These are phyloP conservation scores for Colletotrichum sansevieriae DNA, from an alignment of 2,329 filamentous ascomycete species.

Conservation along the genomic window DNA sequence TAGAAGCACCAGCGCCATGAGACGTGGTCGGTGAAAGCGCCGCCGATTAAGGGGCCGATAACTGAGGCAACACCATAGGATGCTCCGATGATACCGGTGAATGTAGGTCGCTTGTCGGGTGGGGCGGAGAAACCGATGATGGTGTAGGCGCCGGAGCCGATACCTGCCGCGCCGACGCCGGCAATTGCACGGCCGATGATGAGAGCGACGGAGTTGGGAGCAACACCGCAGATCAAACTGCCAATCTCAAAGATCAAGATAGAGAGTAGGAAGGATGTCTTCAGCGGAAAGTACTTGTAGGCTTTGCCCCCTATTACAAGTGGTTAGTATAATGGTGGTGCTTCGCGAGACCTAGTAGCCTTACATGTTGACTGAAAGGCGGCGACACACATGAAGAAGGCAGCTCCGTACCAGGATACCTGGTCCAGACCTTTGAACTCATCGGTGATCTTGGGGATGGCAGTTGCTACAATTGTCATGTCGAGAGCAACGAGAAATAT, in stretches of 20 bases:
- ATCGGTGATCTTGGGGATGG: constrained; percentile 68
- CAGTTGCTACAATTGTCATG: constrained; percentile 68
- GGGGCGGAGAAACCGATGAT: constrained; percentile 61
- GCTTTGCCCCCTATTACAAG: constrained; percentile 56
- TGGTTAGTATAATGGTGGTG: constrained; percentile 44
- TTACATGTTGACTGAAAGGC: constrained; percentile 57
- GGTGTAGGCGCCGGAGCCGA: constrained; percentile 61
- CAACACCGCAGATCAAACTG: constrained; percentile 63
- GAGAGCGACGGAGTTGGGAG: constrained; percentile 61
- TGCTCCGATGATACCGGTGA: constrained; percentile 55
- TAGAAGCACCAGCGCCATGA: constrained; percentile 58
- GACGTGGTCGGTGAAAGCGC: constrained; percentile 54
- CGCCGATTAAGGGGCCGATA: constrained; percentile 53
- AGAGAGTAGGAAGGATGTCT: constrained; percentile 60
- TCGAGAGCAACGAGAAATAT: constrained; percentile 65
- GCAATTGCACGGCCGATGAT: constrained; percentile 66
- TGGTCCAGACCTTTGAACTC: constrained; percentile 65
- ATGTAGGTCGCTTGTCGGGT: constrained; percentile 52
- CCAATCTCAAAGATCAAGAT: constrained; percentile 68
- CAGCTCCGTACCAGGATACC: constrained; percentile 71
- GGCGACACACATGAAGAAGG: constrained; percentile 64
- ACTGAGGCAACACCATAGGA: constrained; percentile 53
- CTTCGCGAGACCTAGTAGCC: constrained; percentile 38
- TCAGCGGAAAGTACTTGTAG: constrained; percentile 66
- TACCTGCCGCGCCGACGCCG: constrained; percentile 60